Evolutionary conservation across 441 rosid genomes (phyloP), one percentile per base, ranked within the genome.

Genomic region (Theobroma grandiflorum): DNA sequence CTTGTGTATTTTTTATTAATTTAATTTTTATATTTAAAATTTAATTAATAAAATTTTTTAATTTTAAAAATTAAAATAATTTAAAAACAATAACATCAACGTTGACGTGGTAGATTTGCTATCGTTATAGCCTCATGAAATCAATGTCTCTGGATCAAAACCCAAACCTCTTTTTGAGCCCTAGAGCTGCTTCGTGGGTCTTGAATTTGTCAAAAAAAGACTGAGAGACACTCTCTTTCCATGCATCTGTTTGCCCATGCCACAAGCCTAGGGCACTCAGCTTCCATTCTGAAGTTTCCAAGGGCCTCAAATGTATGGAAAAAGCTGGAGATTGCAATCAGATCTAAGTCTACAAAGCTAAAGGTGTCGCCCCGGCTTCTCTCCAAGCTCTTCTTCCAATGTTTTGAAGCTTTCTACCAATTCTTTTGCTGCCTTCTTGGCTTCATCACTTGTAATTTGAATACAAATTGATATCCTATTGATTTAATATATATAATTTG

Each of bases 161-260:
- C 55, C 55, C n/a, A n/a, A 50, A 12, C 55, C 14, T 50, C 55
- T 50, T 50, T 50, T 12, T 50, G 16, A 50, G 12, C 55, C 18
- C 55, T 12, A 50, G 4, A 50, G 14, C 55, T 0, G 55, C 55
- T 50, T 50, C 55, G 14, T 50, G 18, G 55, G 55, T 35, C 66
- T 62, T 9, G 6, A 9, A 26, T 35, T 22, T 26, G 52, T 67
- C 72, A 67, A 45, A 45, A 1, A 67, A 33, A 43, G 72, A 67
- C 6, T 67, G 40, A 45, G 52, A 67, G 8, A 67, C 72, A 67
- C 50, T 67, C 50, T 67, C 52, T 67, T 22, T 40, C 12, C 52
- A 42, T 18, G 72, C 72, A 68, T 22, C 70, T 65, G 15, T 68
- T 68, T 7, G 72, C 72, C 72, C 72, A 66, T 16, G 7, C 49